Evolutionary conservation across 345 rosid genomes (phyloP).

Genomic region (Eucalyptus paniculata): DNA sequence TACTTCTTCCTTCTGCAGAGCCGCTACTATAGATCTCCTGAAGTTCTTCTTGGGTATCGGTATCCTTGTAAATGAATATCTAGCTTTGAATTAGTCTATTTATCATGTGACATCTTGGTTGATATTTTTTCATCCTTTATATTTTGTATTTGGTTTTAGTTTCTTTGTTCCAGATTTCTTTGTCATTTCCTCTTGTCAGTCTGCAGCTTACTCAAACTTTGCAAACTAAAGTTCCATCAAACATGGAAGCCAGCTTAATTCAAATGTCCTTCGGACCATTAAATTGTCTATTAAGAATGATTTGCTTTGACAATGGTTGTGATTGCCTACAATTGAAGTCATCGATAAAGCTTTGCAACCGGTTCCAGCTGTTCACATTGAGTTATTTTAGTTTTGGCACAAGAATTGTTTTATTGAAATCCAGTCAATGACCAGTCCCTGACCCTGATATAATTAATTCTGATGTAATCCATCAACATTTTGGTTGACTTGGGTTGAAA

Average conservation of each 20-base stretch:
- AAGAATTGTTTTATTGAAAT: neutral
- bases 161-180: neutral
- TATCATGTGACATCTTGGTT: neutral
- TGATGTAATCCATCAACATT: neutral
- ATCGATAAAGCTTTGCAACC: neutral
- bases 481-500: neutral
- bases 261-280: neutral
- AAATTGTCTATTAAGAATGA: neutral
- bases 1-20: slow-evolving; percentile 45
- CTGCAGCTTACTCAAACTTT: neutral
- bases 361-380: neutral
- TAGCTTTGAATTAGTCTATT: neutral
- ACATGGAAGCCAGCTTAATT: neutral
- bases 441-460: neutral
- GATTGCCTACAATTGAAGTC: neutral
- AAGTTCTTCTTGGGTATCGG: slow-evolving; percentile 97
- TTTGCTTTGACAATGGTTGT: neutral
- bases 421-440: neutral
- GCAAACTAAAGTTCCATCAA: neutral
- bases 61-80: slow-evolving; percentile 44
- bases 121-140: neutral
- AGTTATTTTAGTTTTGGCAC: neutral
- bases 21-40: slow-evolving; percentile 98
- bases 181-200: neutral
- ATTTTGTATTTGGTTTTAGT: neutral